Conservation (phyloP, 164 flowering plant species). For the Nymphaea colorata region DNA sequence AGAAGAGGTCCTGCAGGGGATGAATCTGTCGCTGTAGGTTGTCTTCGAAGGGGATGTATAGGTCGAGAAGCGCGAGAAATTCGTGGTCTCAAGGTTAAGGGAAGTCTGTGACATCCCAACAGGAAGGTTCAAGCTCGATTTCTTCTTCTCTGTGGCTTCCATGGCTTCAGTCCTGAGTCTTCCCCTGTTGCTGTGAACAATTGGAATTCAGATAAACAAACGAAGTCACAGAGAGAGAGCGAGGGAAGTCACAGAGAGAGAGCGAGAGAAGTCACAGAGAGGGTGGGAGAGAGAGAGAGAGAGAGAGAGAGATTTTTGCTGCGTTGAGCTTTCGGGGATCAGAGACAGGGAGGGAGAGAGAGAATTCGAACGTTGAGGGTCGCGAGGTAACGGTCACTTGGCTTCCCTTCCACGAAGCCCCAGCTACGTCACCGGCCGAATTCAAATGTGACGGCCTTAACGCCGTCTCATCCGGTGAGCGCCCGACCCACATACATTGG, state of each 20-base stretch:
- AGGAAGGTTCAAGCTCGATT: conserved; percentile 76
- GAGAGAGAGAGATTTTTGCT: background rate
- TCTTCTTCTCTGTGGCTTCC: conserved; percentile 33
- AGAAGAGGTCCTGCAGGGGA: conserved; percentile 91
- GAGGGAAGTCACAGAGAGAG: too few relatives aligned
- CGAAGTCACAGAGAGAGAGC: too few relatives aligned
- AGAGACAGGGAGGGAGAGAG: background rate
- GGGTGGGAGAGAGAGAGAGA: too few relatives aligned
- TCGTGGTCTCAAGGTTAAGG: conserved; percentile 42
- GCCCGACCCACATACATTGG: background rate
- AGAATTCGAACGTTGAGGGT: conserved; percentile 3
- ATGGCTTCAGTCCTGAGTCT: background rate
- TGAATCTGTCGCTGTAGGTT: conserved; percentile 79
- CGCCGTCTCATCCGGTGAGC: background rate
- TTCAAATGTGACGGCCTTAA: background rate
- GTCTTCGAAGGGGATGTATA: conserved; percentile 48
- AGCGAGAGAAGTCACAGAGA: background rate
- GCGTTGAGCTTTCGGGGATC: background rate
- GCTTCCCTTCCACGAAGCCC: background rate
- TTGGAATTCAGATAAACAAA: background rate
- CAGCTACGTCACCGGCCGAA: background rate
- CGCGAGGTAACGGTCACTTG: background rate
- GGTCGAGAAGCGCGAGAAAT: conserved; percentile 34
- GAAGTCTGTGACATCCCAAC: conserved; percentile 60
- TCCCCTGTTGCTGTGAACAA: background rate